These are phyloP conservation scores for Cladophialophora exuberans DNA, from an alignment of 2,329 filamentous ascomycete genomes.

Conservation along the genomic window DNA sequence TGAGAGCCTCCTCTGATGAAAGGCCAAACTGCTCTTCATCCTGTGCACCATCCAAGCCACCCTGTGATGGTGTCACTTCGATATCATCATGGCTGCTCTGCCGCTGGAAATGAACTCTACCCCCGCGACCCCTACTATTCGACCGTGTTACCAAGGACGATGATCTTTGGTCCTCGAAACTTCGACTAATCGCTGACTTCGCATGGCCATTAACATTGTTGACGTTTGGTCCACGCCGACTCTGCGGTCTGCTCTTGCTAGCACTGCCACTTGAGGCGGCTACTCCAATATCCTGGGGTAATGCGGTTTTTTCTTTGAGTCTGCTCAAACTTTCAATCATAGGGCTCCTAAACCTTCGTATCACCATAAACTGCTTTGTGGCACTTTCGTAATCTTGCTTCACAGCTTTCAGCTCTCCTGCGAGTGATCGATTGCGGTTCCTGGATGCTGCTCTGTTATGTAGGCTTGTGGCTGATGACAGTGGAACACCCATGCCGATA, in stretches of 20 bases:
- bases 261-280: constrained; percentile 4
- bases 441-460: constrained; percentile 36
- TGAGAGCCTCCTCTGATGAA: constrained; percentile 30
- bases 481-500: constrained; percentile 38
- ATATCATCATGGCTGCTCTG: constrained; percentile 35
- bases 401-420: constrained; percentile 38
- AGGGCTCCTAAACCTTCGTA: constrained; percentile 50
- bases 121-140: constrained; percentile 13
- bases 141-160: constrained; percentile 16
- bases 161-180: constrained; percentile 24
- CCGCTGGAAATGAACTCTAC: constrained; percentile 32
- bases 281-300: constrained; percentile 21
- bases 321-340: constrained; percentile 48
- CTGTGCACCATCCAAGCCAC: constrained; percentile 26
- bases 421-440: constrained; percentile 28
- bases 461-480: constrained; percentile 29
- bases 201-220: constrained; percentile 17
- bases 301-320: constrained; percentile 31
- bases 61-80: constrained; percentile 31
- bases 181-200: constrained; percentile 19
- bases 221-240: constrained; percentile 26
- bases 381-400: constrained; percentile 50
- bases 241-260: constrained; percentile 29
- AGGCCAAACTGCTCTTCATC: constrained; percentile 31
- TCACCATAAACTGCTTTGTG: constrained; percentile 47